Evolutionary conservation across 352 stramenopile species (phyloP), one percentile per base, ranked within the genome.

Genomic region (Pseudoperonospora humuli): DNA sequence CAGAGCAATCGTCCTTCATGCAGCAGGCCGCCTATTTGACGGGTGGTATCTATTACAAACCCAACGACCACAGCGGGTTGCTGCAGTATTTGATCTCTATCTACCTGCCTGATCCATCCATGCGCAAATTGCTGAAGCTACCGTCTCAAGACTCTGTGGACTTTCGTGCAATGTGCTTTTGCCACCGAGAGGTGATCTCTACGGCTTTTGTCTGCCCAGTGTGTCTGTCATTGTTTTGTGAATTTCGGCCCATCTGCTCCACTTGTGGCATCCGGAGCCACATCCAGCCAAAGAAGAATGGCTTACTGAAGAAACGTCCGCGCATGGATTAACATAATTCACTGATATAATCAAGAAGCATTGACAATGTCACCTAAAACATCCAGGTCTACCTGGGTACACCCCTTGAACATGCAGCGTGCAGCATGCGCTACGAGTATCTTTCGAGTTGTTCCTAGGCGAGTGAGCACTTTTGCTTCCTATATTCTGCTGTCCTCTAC

Each of bases 151-250:
- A 88, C 57, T 84, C 74, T 28, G 79, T 94, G n/a, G 78, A 93
- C 55, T 90, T 94, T 41, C 69, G 81, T 14, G 80, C 83, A 15
- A 91, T 91, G 76, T 94, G 83, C 51, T 94, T 94, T 64, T 94
- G 83, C 54, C 81, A 92, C 48, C 79, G 86, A 19, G 54, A 81
- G 28, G 75, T 91, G 14, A 84, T 90, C 25, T 88, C 76, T 5
- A 87, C 78, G 10, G 83, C 80, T 1, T 94, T 68, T 29, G 83
- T 94, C 4, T 94, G 83, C 37, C 82, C 83, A 15, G 83, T 94
- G 45, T 93, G 80, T 39, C 75, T 93, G 26, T 93, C 80, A 45
- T 73, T 93, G 15, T 93, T 93, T 58, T 93, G 80, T 43, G 75
- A 90, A 45, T 93, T 93, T 55, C 68, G 75, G 49, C 80, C 80